Evolutionary conservation across 169 alveolate genomes (phyloP), one percentile per base, ranked within the genome.

Genomic region (Plasmodium fragile): DNA sequence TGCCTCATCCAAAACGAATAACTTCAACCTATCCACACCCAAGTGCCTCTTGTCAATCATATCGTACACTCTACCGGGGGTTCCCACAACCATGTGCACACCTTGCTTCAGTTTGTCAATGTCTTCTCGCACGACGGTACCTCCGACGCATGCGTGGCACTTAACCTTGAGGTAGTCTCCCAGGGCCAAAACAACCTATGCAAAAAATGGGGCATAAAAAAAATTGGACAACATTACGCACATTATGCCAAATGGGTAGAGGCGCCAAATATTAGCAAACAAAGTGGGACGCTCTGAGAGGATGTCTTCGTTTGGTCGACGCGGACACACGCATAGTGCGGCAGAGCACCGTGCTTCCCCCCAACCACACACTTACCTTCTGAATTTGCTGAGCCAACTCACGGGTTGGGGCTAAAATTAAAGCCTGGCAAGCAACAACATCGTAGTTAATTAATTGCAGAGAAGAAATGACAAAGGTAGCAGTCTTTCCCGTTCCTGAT

Each of bases 401-500:
- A 92, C 99, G 97, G 36, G 99, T 99, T 8, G 99, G 99, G 10
- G 99, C 97, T 41, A 99, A 96, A 71, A 99, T 97, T 72, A 98
- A 90, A 49, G 97, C 99, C 90, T 96, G 98, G 39, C 99, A 98
- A 87, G 98, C 98, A 53, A 97, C 97, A 16, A 95, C 95, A 28
- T 83, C 97, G 16, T 97, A 85, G 94, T 98, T 99, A 8, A 98
- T 96, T n/a, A 96, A 92, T 94, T 99, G 98, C 82, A 99, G 97
- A 1, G 99, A 99, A 13, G 99, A 99, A 45, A 99, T 97, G 85
- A 99, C 95, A 92, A 99, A 99, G 73, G 99, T 99, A 90, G 99
- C 99, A 3, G 99, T 99, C 96, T 99, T 99, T 28, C 99, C 99
- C 52, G 99, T 99, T 8, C 99, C 99, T 45, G 99, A 96, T 94